phyloP scores from a whole-genome alignment of 225 moss, liverwort and hornwort species.

The Pleurozium schreberi region DNA sequence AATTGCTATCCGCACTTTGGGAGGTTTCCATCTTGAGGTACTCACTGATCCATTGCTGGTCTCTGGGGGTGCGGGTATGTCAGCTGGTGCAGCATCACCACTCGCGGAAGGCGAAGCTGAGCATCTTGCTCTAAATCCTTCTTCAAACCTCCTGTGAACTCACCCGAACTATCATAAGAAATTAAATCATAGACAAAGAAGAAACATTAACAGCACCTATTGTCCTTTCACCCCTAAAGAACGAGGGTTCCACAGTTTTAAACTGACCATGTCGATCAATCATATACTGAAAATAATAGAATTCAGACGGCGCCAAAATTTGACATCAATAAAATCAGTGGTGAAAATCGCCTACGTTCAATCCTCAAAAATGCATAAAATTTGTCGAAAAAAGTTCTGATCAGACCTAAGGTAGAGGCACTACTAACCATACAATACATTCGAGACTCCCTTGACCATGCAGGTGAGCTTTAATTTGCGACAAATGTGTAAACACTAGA shows the following conservation, averaged over 20 bases:
- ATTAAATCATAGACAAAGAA: neutral
- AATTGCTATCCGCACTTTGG: slow-evolving; percentile 12
- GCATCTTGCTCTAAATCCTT: neutral
- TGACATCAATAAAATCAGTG: neutral
- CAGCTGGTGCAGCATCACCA: slow-evolving; percentile 9
- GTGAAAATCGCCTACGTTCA: neutral
- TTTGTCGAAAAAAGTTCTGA: neutral
- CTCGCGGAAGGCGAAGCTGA: slow-evolving; percentile 11
- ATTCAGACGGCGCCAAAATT: neutral
- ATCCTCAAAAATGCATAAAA: neutral
- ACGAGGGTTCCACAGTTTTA: neutral
- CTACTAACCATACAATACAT: neutral
- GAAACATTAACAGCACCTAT: neutral
- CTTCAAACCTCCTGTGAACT: slow-evolving; percentile 8
- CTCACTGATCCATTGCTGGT: neutral
- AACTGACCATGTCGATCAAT: neutral
- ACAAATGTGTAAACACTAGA: neutral
- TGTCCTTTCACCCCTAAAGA: neutral
- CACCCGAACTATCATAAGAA: neutral
- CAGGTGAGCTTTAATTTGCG: neutral
- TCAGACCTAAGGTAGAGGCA: neutral
- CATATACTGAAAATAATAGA: neutral
- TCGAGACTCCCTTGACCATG: neutral
- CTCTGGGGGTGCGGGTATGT: neutral
- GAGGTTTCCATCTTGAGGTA: slow-evolving; percentile 5